A percentile compares a stretch with the other conserved stretches of the same genome.
phyloP scores from a whole-genome alignment of 2,329 filamentous ascomycete genomes.

The Neonectria coccinea region DNA sequence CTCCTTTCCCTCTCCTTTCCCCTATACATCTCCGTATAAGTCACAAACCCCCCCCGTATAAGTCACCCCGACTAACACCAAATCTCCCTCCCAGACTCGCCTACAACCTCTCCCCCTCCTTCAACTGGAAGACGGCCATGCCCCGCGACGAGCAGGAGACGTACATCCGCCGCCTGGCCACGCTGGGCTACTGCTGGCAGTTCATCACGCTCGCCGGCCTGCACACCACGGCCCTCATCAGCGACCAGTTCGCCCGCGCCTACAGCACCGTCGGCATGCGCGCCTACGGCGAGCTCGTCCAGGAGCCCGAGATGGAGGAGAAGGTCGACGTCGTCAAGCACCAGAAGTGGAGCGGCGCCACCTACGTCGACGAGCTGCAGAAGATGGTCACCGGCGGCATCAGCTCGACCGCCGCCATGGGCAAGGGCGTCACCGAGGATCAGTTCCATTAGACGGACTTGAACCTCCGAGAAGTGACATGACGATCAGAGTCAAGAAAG shows the following conservation, averaged over 20 bases:
- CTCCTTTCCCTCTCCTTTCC: not conserved
- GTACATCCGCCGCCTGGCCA: slow-evolving; percentile 89
- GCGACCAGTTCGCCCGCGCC: slow-evolving; percentile 86
- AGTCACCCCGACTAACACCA: slow-evolving; percentile 28
- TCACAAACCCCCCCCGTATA: no score
- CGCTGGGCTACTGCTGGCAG: slow-evolving; percentile 98
- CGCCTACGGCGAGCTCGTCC: slow-evolving; percentile 95
- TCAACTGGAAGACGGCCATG: slow-evolving; percentile 99
- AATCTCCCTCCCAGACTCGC: slow-evolving; percentile 72
- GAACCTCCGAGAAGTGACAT: not conserved
- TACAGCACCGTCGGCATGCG: slow-evolving; percentile 90
- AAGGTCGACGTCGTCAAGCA: slow-evolving; percentile 96
- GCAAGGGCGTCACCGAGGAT: slow-evolving; percentile 96
- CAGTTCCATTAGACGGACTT: slow-evolving; percentile 72
- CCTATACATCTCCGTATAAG: slow-evolving; percentile 4
- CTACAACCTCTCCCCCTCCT: slow-evolving; percentile 98
- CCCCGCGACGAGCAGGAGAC: slow-evolving; percentile 92
- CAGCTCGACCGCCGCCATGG: slow-evolving; percentile 94
- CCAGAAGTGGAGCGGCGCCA: slow-evolving; percentile 98
- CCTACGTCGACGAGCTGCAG: slow-evolving; percentile 92
- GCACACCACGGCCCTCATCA: slow-evolving; percentile 94
- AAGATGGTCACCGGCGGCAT: slow-evolving; percentile 98
- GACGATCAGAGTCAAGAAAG: not conserved
- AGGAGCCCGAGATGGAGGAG: slow-evolving; percentile 95
- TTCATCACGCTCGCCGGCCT: slow-evolving; percentile 99